Conservation (phyloP, 2,329 filamentous ascomycete genomes). For the Botrytis squamosa region DNA sequence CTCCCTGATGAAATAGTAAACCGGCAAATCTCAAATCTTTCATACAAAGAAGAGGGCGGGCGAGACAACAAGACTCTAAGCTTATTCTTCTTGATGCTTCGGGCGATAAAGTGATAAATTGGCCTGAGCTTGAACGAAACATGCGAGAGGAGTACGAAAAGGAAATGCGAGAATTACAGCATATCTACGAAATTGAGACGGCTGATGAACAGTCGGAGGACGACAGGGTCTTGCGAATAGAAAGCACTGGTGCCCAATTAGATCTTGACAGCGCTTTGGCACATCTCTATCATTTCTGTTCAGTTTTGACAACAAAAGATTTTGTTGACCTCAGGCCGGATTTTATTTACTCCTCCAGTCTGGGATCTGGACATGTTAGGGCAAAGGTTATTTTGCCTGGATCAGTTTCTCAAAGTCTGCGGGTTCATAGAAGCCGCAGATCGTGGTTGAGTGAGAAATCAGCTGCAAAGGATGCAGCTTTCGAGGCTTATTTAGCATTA, state of each 20-base stretch:
- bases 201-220: constrained; percentile 37
- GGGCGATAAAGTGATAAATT: constrained; percentile 46
- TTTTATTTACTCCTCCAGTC: constrained; percentile 53
- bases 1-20: constrained; percentile 39
- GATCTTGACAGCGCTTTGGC: constrained; percentile 69
- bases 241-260: constrained; percentile 59
- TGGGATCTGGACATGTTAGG: constrained; percentile 42
- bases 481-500: constrained; percentile 72
- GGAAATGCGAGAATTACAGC: constrained; percentile 34
- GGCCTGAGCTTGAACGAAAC: constrained; percentile 66
- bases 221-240: constrained; percentile 43
- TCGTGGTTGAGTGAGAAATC: constrained; percentile 65
- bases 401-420: constrained; percentile 62
- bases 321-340: constrained; percentile 67
- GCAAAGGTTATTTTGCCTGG: constrained; percentile 70
- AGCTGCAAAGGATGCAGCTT: constrained; percentile 70
- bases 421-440: constrained; percentile 50
- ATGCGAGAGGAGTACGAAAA: constrained; percentile 56
- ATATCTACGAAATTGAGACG: constrained; percentile 30
- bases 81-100: constrained; percentile 26
- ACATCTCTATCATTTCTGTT: constrained; percentile 84
- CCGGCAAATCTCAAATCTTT: constrained; percentile 63
- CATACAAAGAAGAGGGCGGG: constrained; percentile 63
- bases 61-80: constrained; percentile 57
- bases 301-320: constrained; percentile 50